These are phyloP conservation scores for Cydonia oblonga DNA, from an alignment of 331 rosid species.

Conservation along the genomic window DNA sequence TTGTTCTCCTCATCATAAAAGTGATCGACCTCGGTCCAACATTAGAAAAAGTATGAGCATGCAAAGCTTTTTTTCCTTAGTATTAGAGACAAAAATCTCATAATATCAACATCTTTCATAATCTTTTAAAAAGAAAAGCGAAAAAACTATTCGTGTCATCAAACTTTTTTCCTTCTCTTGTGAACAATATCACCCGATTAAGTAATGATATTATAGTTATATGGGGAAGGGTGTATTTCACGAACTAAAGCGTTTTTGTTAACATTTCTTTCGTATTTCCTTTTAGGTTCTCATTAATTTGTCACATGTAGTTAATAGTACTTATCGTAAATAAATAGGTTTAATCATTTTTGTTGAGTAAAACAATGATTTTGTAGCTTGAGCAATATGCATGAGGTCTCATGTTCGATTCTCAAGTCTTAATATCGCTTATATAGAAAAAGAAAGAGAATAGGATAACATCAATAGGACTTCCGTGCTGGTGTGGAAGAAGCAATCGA, in stretches of 20 bases:
- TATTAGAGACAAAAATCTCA: conserved; percentile 1
- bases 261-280: not conserved
- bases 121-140: not conserved
- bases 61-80: not conserved
- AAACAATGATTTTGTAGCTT: not conserved
- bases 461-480: not conserved
- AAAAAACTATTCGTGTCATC: not conserved
- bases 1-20: not conserved
- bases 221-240: not conserved
- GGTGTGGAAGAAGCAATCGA: not conserved
- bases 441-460: not conserved
- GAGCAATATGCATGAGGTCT: too few relatives aligned
- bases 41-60: not conserved
- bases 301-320: not conserved
- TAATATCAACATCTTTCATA: not conserved
- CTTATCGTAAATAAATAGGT: too few relatives aligned
- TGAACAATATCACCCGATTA: not conserved
- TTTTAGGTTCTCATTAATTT: not conserved
- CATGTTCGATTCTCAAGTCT: too few relatives aligned
- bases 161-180: not conserved
- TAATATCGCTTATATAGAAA: too few relatives aligned
- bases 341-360: not conserved
- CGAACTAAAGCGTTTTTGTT: not conserved
- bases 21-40: not conserved
- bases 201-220: not conserved